Evolutionary conservation across 257 asterid genomes (phyloP), one percentile per base, ranked within the genome.

Genomic region (Solanum paucissectum): DNA sequence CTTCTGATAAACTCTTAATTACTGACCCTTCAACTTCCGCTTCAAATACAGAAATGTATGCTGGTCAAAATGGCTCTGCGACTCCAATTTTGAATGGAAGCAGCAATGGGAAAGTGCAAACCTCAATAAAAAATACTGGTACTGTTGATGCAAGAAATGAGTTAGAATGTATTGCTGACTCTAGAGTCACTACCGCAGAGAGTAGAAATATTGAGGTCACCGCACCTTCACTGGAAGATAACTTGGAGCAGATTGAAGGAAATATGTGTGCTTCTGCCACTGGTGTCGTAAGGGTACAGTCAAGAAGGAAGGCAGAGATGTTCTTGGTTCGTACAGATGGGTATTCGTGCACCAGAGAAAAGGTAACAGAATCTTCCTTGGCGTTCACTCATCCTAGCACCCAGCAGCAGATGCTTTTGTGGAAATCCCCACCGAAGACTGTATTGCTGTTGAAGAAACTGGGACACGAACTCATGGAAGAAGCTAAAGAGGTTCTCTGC

Each of bases 361-460:
- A 94, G 92, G 99, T 97, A 68, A 96, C 97, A 27, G 99, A 97
- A 90, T 94, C 99, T 90, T 97, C 99, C 76, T 92, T 97, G 94
- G 99, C 99, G 23, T 97, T 97, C 91, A 94, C 98, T 88, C 99
- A 97, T 89, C 99, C 99, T 68, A 96, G 99, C 91, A 97, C 99
- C 55, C 99, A 96, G 93, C 99, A 97, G 90, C 99, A 97, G 93
- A 97, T 97, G 99, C 99, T 97, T 91, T 87, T 97, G 94, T 97
- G 98, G 99, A 97, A 97, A 93, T 97, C 99, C 84, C 87, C 98
- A 34, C 99, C 99, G 2, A 96, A 94, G 93, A 96, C 99, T 87
- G 98, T 93, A 75, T 88, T 97, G 88, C 87, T 97, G 75, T 90
- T 96, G 92, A 96, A 97, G 95, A 96, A 95, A 92, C 95, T 97